Base-by-base conservation (phyloP, 352 stramenopile species). In the Globisporangium carolinianum region DNA sequence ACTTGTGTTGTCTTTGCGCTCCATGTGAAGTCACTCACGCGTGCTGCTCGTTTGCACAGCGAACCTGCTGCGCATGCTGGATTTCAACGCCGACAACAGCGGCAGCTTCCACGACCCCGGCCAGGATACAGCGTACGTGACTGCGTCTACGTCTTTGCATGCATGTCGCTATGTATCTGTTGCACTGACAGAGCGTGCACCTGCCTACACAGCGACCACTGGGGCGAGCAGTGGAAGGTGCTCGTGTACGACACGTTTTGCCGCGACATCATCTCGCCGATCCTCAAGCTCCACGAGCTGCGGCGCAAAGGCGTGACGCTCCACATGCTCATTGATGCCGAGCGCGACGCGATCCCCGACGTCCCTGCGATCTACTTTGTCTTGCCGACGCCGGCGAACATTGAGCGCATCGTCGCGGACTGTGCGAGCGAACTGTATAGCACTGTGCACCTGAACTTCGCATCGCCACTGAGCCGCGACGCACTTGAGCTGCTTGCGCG, bases 341-440 rank as follows among this genome's bases (percentile, higher is more conserved):
- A 98, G 51, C 83, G 97, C 5, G 96, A 99, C 57, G 76, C 89
- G 36, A 98, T 99, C 54, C 92, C 95, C 5, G 96, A 99, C 66
- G 97, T 99, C 1, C 94, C 95, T 5, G 97, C 92, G 43, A 93
- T 99, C 35, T 99, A 99, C 74, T 99, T 99, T 72, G 92, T 98
- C 58, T 72, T 89, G 55, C 95, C 97, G 10, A 99, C 93, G 35
- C 76, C 80, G 38, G 84, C 94, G 39, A 99, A 99, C 68, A 79
- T 99, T 18, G 69, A 91, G 53, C 81, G 84, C n/a, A 97, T 99
- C 67, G 87, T 97, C 24, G 66, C 83, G 45, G 97, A 99, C 79
- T 97, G 90, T 68, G 68, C 72, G 32, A 95, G 94, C 57, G 78
- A 93, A 52, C 77, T 99, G 4, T 99, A 99, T 72, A 89, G 78